Conservation (phyloP, 441 rosid genomes). For the Populus hybrid region DNA sequence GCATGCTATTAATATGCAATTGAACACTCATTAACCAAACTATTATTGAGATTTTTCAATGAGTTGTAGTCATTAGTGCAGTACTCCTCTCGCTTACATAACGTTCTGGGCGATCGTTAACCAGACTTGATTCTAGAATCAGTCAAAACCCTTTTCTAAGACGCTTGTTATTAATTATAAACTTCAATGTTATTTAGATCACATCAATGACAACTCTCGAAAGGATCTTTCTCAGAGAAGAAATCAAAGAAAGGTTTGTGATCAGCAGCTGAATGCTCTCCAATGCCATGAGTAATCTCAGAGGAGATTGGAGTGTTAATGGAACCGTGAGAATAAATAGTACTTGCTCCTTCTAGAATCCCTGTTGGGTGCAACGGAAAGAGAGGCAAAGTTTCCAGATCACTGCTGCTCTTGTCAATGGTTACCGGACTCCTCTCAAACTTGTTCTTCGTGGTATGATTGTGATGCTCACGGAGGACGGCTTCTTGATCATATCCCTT, state of each 20-base stretch:
- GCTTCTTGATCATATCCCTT: no score
- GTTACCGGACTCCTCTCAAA: not conserved
- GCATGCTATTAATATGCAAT: not conserved
- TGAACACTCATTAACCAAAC: not conserved
- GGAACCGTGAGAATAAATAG: conserved; percentile 13
- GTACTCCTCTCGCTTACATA: not conserved
- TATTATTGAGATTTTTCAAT: not conserved
- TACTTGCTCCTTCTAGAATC: conserved; percentile 14
- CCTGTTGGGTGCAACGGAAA: conserved; percentile 79
- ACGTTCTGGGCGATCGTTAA: not conserved
- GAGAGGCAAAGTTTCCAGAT: conserved; percentile 49
- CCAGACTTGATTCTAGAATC: not conserved
- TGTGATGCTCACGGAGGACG: not conserved
- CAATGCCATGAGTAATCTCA: conserved; percentile 16
- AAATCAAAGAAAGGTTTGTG: conserved; percentile 59
- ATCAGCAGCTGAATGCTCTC: conserved; percentile 26
- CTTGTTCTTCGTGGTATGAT: not conserved
- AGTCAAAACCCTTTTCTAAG: not conserved
- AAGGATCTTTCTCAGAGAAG: conserved; percentile 36
- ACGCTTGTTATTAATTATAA: not conserved
- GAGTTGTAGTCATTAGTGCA: not conserved
- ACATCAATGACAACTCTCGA: not conserved
- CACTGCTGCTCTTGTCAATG: conserved; percentile 2
- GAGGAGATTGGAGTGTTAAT: conserved; percentile 14
- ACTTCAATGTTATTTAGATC: not conserved